phyloP scores from a whole-genome alignment of 352 stramenopile species.

The Phytophthora uliginosa region DNA sequence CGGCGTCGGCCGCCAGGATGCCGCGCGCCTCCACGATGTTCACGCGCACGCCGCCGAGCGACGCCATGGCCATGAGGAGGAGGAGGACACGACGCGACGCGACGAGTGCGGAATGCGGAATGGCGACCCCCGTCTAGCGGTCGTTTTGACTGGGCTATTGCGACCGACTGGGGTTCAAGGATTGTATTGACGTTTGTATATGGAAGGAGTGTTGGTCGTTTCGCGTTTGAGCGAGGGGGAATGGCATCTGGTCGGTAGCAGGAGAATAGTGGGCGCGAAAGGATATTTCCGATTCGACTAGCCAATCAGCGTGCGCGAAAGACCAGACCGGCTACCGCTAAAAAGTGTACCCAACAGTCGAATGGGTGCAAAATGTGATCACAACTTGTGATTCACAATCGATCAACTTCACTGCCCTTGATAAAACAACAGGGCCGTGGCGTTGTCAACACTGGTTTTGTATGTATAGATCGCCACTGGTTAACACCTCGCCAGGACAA shows the following conservation, averaged over 20 bases:
- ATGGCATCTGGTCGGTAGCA: neutral
- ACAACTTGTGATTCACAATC: no score
- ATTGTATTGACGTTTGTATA: neutral
- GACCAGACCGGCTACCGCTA: neutral
- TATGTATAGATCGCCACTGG: no score
- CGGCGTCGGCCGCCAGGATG: conserved; percentile 74
- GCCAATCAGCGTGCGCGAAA: neutral
- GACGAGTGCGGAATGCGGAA: neutral
- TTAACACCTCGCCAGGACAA: no score
- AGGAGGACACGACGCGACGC: neutral
- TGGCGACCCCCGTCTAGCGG: neutral
- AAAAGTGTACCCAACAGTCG: neutral
- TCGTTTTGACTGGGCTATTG: neutral
- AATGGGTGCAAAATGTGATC: neutral
- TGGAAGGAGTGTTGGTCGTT: neutral
- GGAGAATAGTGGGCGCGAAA: neutral
- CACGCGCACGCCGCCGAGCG: conserved; percentile 41
- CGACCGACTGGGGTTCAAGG: neutral
- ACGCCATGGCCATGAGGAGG: conserved; percentile 28
- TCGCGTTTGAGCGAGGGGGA: neutral
- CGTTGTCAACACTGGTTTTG: no score
- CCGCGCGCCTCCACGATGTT: conserved; percentile 70
- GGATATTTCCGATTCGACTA: neutral
- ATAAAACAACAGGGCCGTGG: no score
- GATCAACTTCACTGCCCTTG: no score